These are phyloP conservation scores for Arachis stenosperma DNA, from an alignment of 306 rosid genomes.

Conservation along the genomic window DNA sequence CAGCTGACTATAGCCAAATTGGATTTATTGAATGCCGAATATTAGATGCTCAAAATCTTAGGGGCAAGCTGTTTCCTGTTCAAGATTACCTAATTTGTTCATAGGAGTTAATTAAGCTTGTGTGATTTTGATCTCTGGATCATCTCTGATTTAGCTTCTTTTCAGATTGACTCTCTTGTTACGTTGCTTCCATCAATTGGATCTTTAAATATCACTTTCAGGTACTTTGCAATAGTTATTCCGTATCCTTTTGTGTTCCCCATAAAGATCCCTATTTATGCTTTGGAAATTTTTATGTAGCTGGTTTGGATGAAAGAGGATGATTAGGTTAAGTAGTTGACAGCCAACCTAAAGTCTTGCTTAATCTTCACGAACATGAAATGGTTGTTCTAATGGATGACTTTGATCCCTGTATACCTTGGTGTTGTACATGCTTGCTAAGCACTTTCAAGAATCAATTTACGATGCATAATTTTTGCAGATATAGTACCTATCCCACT, in stretches of 20 bases:
- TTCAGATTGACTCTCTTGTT: slow-evolving; percentile 76
- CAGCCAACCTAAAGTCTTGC: neutral
- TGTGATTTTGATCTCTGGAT: neutral
- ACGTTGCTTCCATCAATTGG: slow-evolving; percentile 74
- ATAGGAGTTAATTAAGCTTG: neutral
- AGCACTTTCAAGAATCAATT: neutral
- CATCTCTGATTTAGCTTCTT: slow-evolving; percentile 27
- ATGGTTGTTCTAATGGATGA: neutral
- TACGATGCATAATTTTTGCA: neutral
- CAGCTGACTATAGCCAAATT: slow-evolving; percentile 14
- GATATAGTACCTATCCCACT: neutral
- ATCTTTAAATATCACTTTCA: slow-evolving; percentile 52
- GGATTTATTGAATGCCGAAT: neutral
- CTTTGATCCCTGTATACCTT: neutral
- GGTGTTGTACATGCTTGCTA: neutral
- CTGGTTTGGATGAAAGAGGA: neutral
- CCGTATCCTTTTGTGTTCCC: slow-evolving; percentile 10
- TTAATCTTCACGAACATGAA: neutral
- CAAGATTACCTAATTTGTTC: slow-evolving; percentile 15
- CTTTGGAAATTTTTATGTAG: neutral
- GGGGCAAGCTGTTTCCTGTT: slow-evolving; percentile 3
- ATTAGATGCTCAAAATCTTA: neutral
- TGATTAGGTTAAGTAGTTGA: neutral
- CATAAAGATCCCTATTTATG: neutral
- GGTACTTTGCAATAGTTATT: slow-evolving; percentile 44